Base-by-base conservation (phyloP, 73 alveolate genomes). In the Paramecium caudatum region DNA sequence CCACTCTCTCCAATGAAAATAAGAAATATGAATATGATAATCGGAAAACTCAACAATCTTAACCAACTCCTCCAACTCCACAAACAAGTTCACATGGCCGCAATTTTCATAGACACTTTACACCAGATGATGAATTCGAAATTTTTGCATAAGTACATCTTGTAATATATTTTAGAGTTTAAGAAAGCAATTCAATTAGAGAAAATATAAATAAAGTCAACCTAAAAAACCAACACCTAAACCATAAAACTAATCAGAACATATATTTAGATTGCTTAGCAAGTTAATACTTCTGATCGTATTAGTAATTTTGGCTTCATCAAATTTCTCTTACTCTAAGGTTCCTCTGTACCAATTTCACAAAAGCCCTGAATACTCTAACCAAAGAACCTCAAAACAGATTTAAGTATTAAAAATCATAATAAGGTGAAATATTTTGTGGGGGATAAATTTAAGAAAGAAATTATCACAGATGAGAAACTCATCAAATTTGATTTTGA, bases 1-100 rank as follows among this genome's bases (percentile, higher is more conserved):
- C 95, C 74, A 95, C 93, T 61, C 93, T 98, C 55, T 91, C 98
- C 30, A 94, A 96, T 69, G 91, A 93, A 46, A 97, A 95, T 82
- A 97, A 98, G 94, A 95, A 97, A 91, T n/a, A 16, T 19, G 13
- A 49, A 19, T 17, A 49, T 21, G 23, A 55, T 3, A 55, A 55
- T 27, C 80, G 21, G 1, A 27, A 55, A 23, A 2, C 80, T 23
- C 41, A 55, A 27, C 80, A n/a, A n/a, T n/a, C 41, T 55, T n/a
- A n/a, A n/a, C n/a, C n/a, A n/a, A n/a, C n/a, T n/a, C n/a, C n/a
- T n/a, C n/a, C n/a, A n/a, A n/a, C n/a, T n/a, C n/a, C n/a, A n/a
- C n/a, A n/a, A n/a, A n/a, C n/a, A n/a, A n/a, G n/a, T n/a, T n/a
- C n/a, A n/a, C 80, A 55, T 21, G 23, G 30, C 23, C 10, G 5